phyloP scores from a whole-genome alignment of 768 basidiomycete species.

The Chlorophyllum brunneum region DNA sequence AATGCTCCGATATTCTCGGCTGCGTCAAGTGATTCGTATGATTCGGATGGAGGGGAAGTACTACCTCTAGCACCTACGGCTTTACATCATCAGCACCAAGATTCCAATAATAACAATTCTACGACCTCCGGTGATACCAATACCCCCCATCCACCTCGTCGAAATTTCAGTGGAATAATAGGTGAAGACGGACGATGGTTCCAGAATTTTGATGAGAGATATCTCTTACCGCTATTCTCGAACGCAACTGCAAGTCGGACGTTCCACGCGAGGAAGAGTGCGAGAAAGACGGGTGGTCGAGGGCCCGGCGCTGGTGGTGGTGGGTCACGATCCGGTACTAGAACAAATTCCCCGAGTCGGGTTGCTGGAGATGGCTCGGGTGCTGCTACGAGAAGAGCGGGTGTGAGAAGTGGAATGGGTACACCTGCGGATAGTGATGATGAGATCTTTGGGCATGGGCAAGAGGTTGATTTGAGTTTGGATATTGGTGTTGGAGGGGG shows the following conservation, averaged over 20 bases:
- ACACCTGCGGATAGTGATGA: slow-evolving; percentile 39
- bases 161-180: slow-evolving; percentile 18
- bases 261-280: slow-evolving; percentile 70
- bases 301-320: slow-evolving; percentile 18
- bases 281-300: slow-evolving; percentile 43
- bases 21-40: slow-evolving; percentile 71
- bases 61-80: slow-evolving; percentile 67
- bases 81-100: slow-evolving; percentile 19
- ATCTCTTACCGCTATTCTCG: slow-evolving; percentile 88
- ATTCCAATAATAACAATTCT: neutral
- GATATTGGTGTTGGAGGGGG: slow-evolving; percentile 8
- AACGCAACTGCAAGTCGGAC: slow-evolving; percentile 87
- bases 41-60: slow-evolving; percentile 73
- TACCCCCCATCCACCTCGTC: slow-evolving; percentile 19
- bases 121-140: slow-evolving; percentile 7
- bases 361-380: neutral
- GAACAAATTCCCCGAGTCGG: slow-evolving; percentile 1
- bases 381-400: neutral
- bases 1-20: slow-evolving; percentile 52
- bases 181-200: slow-evolving; percentile 92
- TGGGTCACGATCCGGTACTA: slow-evolving; percentile 7
- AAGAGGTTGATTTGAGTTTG: slow-evolving; percentile 40
- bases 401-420: slow-evolving; percentile 24
- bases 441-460: slow-evolving; percentile 21
- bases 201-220: slow-evolving; percentile 91